These are phyloP conservation scores for Botrytis medusae DNA, from an alignment of 2,329 filamentous ascomycete species.

Conservation along the genomic window DNA sequence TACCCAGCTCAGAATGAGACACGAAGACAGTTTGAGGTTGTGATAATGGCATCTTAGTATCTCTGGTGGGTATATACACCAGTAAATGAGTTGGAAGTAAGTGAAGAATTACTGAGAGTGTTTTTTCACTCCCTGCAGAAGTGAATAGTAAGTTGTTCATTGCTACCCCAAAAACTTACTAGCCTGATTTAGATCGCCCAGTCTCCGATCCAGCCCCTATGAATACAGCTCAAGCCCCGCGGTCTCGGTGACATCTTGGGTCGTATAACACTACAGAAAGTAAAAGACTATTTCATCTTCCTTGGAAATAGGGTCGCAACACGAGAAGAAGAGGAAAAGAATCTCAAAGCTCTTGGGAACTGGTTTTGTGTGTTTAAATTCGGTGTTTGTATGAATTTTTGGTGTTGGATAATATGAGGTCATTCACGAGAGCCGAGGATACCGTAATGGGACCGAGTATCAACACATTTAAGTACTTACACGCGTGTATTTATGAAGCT, in stretches of 20 bases:
- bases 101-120: neutral
- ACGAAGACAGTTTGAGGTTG: neutral
- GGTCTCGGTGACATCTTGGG: neutral
- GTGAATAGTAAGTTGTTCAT: neutral
- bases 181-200: neutral
- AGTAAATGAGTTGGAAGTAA: neutral
- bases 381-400: neutral
- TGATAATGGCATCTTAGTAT: neutral
- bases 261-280: neutral
- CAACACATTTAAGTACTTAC: neutral
- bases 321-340: neutral
- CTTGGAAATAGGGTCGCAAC: neutral
- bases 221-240: neutral
- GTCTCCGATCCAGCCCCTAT: neutral
- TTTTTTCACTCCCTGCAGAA: neutral
- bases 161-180: neutral
- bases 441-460: neutral
- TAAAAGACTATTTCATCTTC: neutral
- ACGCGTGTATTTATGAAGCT: neutral
- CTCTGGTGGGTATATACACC: neutral
- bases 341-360: neutral
- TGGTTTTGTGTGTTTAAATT: conserved; percentile 2
- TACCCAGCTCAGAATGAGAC: neutral
- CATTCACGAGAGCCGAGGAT: neutral
- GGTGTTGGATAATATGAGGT: neutral